Base-by-base conservation (phyloP, 164 flowering plant genomes). In the Sextonia rubra region DNA sequence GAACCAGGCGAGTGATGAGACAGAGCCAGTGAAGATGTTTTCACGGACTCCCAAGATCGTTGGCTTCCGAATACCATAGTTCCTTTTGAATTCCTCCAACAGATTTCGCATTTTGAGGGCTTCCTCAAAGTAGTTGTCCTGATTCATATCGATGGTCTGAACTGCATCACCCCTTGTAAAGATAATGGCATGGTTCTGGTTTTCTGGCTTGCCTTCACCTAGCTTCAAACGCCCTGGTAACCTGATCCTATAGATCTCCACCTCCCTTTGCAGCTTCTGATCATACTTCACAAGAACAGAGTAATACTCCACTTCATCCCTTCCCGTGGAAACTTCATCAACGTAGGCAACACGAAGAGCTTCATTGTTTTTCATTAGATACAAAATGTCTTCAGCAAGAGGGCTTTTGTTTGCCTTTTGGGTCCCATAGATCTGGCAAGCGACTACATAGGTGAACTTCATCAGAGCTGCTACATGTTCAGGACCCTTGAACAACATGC, bases 131-230 rank as follows among this genome's bases (percentile, higher is more conserved):
- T 88, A 91, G 76, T 86, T 90, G 74, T 94, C 99, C 58, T 92
- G 99, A 80, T 92, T 94, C 99, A 94, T 94, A 81, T 94, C 99
- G 77, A 94, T 94, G 64, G 99, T 88, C 83, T 94, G 99, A 69
- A 94, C 24, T 14, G 98, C 99, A 77, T 94, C 99, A 24, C 99
- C 99, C 1, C 99, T 82, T 5, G 99, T 94, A 74, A 94, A 94
- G 70, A 94, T 94, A 17, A 91, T 78, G 64, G 99, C 96, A 80
- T 94, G 99, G 75, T 94, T 94, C 80, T 94, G 99, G 76, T 94
- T 94, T 77, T 94, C 99, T 0, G 99, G 99, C 74, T 94, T 94
- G 8, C 97, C 99, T 78, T 94, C 98, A 30, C 98, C 99, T 15
- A 94, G 82, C 81, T 92, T 92, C 78, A 91, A 48, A 0, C 94